These are phyloP conservation scores for Fusarium coicis DNA, from an alignment of 2,329 filamentous ascomycete species.

Conservation along the genomic window DNA sequence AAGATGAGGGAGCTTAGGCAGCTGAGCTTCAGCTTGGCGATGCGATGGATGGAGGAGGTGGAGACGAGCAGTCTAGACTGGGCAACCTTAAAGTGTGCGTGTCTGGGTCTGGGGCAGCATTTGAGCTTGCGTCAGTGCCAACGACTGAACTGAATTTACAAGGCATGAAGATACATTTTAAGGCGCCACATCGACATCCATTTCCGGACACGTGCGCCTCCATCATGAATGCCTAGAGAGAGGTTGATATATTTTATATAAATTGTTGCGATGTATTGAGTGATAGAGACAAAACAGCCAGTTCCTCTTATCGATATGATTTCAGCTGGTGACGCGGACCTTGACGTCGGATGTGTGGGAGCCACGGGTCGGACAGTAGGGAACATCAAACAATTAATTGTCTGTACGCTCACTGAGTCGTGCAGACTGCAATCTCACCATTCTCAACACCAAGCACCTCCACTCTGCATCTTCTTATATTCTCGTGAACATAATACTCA, in stretches of 20 bases:
- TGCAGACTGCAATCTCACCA: neutral
- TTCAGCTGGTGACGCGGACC: neutral
- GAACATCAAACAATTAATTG: neutral
- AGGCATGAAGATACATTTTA: neutral
- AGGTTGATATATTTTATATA: neutral
- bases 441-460: neutral
- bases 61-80: constrained; percentile 7
- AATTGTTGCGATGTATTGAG: neutral
- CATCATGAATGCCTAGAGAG: neutral
- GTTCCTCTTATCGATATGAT: neutral
- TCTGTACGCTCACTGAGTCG: neutral
- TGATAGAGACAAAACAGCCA: neutral
- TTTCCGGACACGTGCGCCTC: constrained; percentile 12
- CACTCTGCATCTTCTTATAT: neutral
- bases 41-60: constrained; percentile 37
- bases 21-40: constrained; percentile 29
- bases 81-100: constrained; percentile 4
- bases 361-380: neutral
- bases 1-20: constrained; percentile 18
- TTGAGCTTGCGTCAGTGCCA: constrained; percentile 44
- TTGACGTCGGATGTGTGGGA: neutral
- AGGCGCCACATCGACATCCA: constrained; percentile 36
- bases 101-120: constrained; percentile 6
- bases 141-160: neutral
- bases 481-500: fast-evolving